Percentiles rank a stretch among this genome's conserved stretches.
These are phyloP conservation scores for Thraustochytrium sp. DNA, from an alignment of 352 stramenopile species.

Conservation along the genomic window DNA sequence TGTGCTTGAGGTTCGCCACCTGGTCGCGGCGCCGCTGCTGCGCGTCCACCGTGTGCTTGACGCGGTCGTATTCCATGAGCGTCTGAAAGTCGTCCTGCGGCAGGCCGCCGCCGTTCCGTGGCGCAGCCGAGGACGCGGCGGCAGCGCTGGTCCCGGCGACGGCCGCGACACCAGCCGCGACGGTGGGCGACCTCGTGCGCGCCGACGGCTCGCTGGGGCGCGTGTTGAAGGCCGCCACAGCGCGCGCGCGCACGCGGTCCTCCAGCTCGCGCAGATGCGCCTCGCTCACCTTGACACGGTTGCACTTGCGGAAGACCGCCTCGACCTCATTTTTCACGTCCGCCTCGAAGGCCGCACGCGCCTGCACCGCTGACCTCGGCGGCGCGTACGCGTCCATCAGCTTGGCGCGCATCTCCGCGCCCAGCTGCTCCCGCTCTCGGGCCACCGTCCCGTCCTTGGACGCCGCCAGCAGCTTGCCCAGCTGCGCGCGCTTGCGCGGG, in stretches of 20 bases:
- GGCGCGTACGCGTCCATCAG: constrained; percentile 1
- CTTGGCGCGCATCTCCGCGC: not conserved
- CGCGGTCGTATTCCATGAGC: constrained; percentile 10
- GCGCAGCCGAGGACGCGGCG: not conserved
- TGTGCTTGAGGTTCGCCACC: not conserved
- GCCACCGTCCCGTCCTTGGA: not conserved
- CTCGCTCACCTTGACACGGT: constrained; percentile 9
- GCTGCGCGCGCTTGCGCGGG: too few species aligned
- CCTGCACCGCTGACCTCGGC: not conserved
- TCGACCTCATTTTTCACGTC: not conserved
- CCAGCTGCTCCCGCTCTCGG: not conserved
- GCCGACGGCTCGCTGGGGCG: not conserved
- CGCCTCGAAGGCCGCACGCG: not conserved
- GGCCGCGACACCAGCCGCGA: not conserved
- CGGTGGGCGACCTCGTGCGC: not conserved
- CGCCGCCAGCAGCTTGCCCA: not conserved
- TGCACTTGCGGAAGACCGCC: not conserved
- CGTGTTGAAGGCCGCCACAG: not conserved
- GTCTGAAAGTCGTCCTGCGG: constrained; percentile 20
- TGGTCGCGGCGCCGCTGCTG: not conserved
- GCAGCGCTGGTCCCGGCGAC: not conserved
- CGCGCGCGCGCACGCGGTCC: not conserved
- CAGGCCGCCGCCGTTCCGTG: not conserved
- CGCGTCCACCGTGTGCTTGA: not conserved
- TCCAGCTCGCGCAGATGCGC: not conserved